A percentile compares a stretch with the other conserved stretches of the same genome.
Evolutionary conservation across 768 basidiomycete species (phyloP).

Genomic region (Rhizopogon salebrosus): DNA sequence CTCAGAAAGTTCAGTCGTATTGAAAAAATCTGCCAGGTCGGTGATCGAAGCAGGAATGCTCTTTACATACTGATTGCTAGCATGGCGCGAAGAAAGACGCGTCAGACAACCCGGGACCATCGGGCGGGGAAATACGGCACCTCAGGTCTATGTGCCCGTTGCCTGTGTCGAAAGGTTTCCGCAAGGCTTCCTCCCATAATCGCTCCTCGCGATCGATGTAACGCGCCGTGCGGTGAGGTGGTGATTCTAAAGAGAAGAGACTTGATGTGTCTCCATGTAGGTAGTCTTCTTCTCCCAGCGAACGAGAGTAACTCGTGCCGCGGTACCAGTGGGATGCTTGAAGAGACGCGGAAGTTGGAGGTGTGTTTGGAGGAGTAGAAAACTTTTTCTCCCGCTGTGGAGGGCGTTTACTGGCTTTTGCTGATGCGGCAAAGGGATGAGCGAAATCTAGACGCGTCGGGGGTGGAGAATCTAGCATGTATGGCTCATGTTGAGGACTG

Average conservation of each 20-base stretch:
- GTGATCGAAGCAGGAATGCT: conserved; percentile 43
- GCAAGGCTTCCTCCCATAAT: conserved; percentile 46
- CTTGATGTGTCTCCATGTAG: conserved; percentile 2
- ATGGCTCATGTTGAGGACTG: conserved; percentile 24
- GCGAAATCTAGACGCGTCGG: conserved; percentile 10
- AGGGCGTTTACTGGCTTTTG: conserved; percentile 38
- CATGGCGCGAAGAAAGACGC: not conserved
- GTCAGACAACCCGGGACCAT: not conserved
- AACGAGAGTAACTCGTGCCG: conserved; percentile 10
- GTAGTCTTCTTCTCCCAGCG: conserved; percentile 22
- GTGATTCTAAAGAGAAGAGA: conserved; percentile 9
- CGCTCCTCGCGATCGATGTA: conserved; percentile 27
- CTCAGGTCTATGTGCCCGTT: conserved; percentile 49
- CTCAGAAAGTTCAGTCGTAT: conserved; percentile 33
- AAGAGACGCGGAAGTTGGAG: conserved; percentile 15
- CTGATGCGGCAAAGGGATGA: conserved; percentile 59
- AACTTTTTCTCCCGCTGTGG: conserved; percentile 41
- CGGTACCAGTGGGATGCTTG: conserved; percentile 10
- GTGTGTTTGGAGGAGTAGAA: conserved; percentile 15
- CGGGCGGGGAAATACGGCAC: conserved; percentile 29
- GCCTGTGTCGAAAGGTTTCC: conserved; percentile 39
- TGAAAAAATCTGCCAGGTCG: conserved; percentile 44
- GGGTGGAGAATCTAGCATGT: conserved; percentile 28
- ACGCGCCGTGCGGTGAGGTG: conserved; percentile 8
- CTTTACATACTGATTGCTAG: conserved; percentile 37